Evolutionary conservation across 768 basidiomycete species (phyloP), one percentile per base, ranked within the genome.

Genomic region (Phaeolepiota aurea): DNA sequence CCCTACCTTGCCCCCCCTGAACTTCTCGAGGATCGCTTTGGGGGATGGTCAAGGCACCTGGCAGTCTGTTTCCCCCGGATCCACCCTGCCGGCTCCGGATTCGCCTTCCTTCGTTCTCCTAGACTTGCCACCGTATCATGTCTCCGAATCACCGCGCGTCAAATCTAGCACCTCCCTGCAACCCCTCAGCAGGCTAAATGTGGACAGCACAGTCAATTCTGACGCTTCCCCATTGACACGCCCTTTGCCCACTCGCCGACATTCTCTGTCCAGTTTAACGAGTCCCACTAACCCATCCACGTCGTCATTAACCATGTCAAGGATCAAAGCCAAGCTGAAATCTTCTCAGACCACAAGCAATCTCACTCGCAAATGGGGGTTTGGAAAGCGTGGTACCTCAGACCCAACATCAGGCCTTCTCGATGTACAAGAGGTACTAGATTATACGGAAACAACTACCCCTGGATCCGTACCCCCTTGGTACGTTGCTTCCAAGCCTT

Each of bases 1-100:
- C 34, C 78, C 83, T 43, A 66, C 66, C 54, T 68, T 85, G 45
- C 81, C 84, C 44, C 81, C 83, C 46, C 65, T 85, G 44, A 62
- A 69, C 21, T 78, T 87, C 51, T 66, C 74, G 38, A 65, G 74
- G 20, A 63, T 80, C 25, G 66, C 68, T 42, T 65, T 83, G 46
- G 62, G 58, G 38, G 74, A 69, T 49, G 55, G 51, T 19, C 53
- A 66, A 37, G 54, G 64, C 34, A 56, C 56, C 45, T 66, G 67
- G 61, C 58, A 66, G 21, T 61, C 64, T 18, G 49, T 67, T 30
- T 62, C 64, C 11, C 49, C 61, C 15, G 34, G 45, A 34, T 25
- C 42, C n/a, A 61, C 62, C 9, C 52, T 55, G 14, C 50, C 56
- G 4, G 51, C 56, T 20, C 48, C 66, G 10, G 65, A n/a, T n/a